These are phyloP conservation scores for Pueraria montana DNA, from an alignment of 306 rosid species.

Conservation along the genomic window DNA sequence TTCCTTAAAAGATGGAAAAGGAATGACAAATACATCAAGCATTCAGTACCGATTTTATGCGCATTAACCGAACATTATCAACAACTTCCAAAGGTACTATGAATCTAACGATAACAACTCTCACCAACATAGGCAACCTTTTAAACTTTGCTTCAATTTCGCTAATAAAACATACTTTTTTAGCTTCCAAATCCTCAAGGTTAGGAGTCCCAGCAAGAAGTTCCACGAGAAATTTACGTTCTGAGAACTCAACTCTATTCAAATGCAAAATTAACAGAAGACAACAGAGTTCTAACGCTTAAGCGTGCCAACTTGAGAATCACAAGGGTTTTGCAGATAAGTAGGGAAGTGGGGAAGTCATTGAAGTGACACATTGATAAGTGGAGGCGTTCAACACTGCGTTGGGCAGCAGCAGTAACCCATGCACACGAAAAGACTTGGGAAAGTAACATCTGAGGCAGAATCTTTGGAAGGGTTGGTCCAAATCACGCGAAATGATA, in stretches of 20 bases:
- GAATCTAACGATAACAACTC: neutral
- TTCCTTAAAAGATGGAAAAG: neutral
- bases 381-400: neutral
- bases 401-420: neutral
- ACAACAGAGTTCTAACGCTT: neutral
- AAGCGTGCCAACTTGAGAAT: neutral
- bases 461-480: neutral
- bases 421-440: neutral
- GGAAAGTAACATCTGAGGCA: too few species aligned
- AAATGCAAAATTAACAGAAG: neutral
- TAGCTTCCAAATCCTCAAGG: neutral
- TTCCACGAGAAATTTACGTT: neutral
- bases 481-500: too few species aligned
- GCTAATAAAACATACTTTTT: neutral
- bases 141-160: neutral
- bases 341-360: rapidly evolving
- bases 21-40: neutral
- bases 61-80: neutral
- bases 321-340: neutral
- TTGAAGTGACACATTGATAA: neutral
- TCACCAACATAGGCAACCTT: neutral
- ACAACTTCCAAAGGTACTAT: neutral
- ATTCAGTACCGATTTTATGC: neutral
- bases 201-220: neutral
- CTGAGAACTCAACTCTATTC: neutral